These are phyloP conservation scores for Buddleja alternifolia DNA, from an alignment of 257 asterid species.

Conservation along the genomic window DNA sequence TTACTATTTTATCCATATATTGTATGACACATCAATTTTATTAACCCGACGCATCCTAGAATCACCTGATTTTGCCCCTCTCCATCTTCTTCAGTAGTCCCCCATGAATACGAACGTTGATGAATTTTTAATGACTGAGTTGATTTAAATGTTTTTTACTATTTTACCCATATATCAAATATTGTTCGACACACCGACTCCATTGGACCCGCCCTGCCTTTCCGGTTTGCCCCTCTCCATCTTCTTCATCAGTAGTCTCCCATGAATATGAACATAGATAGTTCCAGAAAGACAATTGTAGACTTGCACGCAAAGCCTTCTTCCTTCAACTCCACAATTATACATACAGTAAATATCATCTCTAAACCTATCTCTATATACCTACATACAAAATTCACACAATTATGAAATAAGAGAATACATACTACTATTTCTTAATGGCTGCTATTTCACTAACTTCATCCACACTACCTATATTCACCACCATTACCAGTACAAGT, in stretches of 20 bases:
- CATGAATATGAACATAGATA: conserved; percentile 29
- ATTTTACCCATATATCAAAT: no score
- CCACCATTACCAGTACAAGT: conserved; percentile 22
- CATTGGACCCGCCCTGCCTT: no score
- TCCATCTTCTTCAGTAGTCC: neutral
- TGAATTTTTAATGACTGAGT: no score
- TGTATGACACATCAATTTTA: no score
- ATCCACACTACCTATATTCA: conserved; percentile 34
- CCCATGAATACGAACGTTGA: conserved; percentile 27
- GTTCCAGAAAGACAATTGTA: conserved; percentile 42
- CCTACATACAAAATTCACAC: neutral
- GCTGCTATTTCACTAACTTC: conserved; percentile 41
- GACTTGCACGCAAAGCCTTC: conserved; percentile 86
- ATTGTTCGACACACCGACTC: no score
- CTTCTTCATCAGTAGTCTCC: neutral
- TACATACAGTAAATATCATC: neutral
- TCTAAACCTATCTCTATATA: neutral
- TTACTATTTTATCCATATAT: no score
- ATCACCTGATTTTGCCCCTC: no score
- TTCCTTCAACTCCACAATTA: conserved; percentile 21
- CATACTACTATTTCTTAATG: conserved; percentile 24
- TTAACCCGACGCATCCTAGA: no score
- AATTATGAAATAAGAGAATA: neutral
- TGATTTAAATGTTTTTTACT: no score
- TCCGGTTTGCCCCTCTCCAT: neutral